A percentile compares a stretch with the other conserved stretches of the same genome.
phyloP scores from a whole-genome alignment of 306 rosid genomes.

The Styphnolobium japonicum region DNA sequence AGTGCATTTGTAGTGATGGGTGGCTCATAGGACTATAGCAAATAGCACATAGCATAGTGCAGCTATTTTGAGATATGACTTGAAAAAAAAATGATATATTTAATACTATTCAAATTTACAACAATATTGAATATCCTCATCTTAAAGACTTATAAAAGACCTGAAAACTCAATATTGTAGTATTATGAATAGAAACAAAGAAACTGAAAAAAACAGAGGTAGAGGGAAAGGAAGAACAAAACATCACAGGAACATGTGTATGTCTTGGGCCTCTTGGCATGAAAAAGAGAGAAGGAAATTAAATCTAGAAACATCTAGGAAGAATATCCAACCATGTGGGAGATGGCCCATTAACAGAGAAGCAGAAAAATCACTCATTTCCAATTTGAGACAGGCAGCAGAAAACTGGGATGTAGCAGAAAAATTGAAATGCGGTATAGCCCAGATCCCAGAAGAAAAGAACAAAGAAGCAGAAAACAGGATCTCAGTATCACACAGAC shows the following conservation, averaged over 20 bases:
- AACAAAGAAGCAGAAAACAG: not conserved
- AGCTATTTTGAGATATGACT: not conserved
- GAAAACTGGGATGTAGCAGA: not conserved
- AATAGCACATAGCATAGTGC: not conserved
- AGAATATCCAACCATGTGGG: too few relatives aligned
- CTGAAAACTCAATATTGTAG: not conserved
- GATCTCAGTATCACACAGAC: not conserved
- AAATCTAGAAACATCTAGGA: too few relatives aligned
- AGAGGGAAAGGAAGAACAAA: too few relatives aligned
- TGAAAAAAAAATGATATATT: not conserved
- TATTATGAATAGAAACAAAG: not conserved
- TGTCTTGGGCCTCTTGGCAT: too few relatives aligned
- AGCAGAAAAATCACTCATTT: too few relatives aligned
- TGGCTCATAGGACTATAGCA: not conserved
- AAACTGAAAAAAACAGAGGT: too few relatives aligned
- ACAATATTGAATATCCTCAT: not conserved
- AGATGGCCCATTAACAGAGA: too few relatives aligned
- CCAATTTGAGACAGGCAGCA: too few relatives aligned
- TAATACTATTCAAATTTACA: not conserved
- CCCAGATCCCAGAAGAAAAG: not conserved
- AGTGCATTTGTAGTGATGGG: not conserved
- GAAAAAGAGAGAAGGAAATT: too few relatives aligned
- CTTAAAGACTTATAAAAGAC: not conserved
- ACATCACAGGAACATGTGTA: too few relatives aligned
- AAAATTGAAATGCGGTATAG: not conserved